Evolutionary conservation across 371 early-diverging fungal genomes (phyloP).

Genomic region (Phascolomyces articulosus): DNA sequence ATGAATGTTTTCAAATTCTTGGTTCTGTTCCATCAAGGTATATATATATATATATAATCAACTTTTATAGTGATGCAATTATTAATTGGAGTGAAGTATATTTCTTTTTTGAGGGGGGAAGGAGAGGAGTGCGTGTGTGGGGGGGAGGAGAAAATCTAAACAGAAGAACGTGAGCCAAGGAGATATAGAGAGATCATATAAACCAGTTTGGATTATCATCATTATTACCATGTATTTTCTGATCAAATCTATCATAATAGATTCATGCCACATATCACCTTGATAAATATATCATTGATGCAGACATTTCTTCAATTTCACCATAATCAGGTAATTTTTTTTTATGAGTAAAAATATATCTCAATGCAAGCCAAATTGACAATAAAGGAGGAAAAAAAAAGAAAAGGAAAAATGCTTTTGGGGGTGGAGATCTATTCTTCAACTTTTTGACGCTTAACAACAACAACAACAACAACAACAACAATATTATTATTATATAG

Average conservation of each 20-base stretch:
- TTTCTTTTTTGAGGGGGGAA: too few relatives aligned
- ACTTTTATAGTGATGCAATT: too few relatives aligned
- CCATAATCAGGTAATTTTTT: constrained; percentile 13
- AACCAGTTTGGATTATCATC: too few relatives aligned
- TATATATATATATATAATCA: not conserved
- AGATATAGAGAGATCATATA: too few relatives aligned
- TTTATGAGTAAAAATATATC: not conserved
- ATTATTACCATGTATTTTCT: too few relatives aligned
- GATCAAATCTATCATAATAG: not conserved
- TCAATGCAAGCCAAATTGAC: constrained; percentile 12
- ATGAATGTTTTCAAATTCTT: constrained; percentile 1
- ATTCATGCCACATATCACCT: constrained; percentile 11
- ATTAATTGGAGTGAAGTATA: too few relatives aligned
- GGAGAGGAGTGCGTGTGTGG: not conserved
- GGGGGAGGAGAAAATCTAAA: not conserved
- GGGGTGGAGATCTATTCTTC: too few relatives aligned
- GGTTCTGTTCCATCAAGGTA: not conserved
- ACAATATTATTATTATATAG: constrained; percentile 8
- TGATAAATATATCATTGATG: constrained; percentile 8
- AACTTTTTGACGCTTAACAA: too few relatives aligned
- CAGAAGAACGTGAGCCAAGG: too few relatives aligned
- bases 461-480: not conserved
- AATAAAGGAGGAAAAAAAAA: too few relatives aligned
- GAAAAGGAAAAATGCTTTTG: too few relatives aligned
- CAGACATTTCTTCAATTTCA: constrained; percentile 15